Evolutionary conservation across 2,329 filamentous ascomycete genomes (phyloP).

Genomic region (Aureobasidium pullulans): DNA sequence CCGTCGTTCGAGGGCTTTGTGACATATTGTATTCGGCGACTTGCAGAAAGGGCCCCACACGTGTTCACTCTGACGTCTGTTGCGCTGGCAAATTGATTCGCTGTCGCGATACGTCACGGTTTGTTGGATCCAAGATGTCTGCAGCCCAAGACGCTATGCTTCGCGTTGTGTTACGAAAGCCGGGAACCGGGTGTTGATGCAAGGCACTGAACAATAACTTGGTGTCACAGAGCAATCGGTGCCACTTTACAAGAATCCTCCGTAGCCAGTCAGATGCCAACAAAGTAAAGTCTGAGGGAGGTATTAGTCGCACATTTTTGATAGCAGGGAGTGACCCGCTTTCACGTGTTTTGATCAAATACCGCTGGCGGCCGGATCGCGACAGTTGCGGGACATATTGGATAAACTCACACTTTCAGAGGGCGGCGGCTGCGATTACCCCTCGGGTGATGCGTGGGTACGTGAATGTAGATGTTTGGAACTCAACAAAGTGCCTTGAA

Average conservation of each 20-base stretch:
- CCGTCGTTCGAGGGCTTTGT: slow-evolving; percentile 74
- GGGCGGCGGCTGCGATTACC: background rate
- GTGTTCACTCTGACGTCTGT: slow-evolving; percentile 8
- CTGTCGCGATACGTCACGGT: slow-evolving; percentile 25
- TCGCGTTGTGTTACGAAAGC: slow-evolving; percentile 14
- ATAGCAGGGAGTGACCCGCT: background rate
- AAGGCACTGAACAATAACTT: slow-evolving; percentile 13
- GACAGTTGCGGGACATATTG: background rate
- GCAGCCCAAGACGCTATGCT: slow-evolving; percentile 13
- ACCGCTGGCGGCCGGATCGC: background rate
- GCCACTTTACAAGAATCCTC: background rate
- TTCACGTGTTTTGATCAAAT: background rate
- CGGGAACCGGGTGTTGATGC: slow-evolving; percentile 8
- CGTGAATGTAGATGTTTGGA: background rate
- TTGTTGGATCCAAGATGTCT: slow-evolving; percentile 13
- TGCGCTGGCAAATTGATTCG: slow-evolving; percentile 28
- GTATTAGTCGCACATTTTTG: background rate
- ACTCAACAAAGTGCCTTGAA: background rate
- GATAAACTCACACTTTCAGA: background rate
- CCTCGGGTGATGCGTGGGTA: background rate
- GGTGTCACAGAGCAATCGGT: background rate
- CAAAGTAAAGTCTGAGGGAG: background rate
- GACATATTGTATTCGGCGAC: slow-evolving; percentile 82
- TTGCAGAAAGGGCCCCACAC: slow-evolving; percentile 28
- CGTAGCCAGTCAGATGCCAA: background rate